Conservation (phyloP, 176 grass and related monocot species). For the Ananas comosus region DNA sequence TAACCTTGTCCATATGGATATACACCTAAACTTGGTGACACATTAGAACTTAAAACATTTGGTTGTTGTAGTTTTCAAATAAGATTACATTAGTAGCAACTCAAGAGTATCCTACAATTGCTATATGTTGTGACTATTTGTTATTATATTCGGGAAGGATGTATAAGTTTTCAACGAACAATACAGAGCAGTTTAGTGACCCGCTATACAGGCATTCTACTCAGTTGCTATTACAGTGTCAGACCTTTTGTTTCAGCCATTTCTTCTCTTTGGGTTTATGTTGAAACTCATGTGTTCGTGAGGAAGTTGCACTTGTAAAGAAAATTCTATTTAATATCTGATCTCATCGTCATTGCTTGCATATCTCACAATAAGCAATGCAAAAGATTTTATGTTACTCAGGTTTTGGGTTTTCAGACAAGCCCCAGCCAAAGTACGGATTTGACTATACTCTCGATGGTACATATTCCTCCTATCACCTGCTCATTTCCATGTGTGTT, state of each 20-base stretch:
- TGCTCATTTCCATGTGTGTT: conserved; percentile 2
- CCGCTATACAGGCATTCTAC: no score
- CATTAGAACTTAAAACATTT: background rate
- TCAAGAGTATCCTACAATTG: no score
- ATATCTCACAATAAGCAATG: background rate
- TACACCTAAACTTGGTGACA: background rate
- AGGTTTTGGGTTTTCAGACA: conserved; percentile 99
- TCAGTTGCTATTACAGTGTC: no score
- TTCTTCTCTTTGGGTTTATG: no score
- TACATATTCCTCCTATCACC: conserved; percentile 27
- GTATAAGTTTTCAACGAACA: no score
- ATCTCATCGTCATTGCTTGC: background rate
- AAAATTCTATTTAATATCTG: background rate
- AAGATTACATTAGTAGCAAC: no score
- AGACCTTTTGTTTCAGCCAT: no score
- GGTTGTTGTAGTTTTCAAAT: no score
- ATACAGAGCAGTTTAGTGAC: no score
- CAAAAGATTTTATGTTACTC: conserved; percentile 20
- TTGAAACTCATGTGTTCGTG: background rate
- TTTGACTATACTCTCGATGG: conserved; percentile 96
- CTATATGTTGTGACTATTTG: no score
- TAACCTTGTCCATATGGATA: conserved; percentile 29
- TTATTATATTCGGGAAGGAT: no score
- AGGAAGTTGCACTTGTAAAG: background rate
- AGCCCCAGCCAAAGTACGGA: conserved; percentile 94